Percentiles rank a stretch among this genome's conserved stretches.
phyloP scores from a whole-genome alignment of 805 yeast genomes.

The Isabelozyma pseudorhagii region DNA sequence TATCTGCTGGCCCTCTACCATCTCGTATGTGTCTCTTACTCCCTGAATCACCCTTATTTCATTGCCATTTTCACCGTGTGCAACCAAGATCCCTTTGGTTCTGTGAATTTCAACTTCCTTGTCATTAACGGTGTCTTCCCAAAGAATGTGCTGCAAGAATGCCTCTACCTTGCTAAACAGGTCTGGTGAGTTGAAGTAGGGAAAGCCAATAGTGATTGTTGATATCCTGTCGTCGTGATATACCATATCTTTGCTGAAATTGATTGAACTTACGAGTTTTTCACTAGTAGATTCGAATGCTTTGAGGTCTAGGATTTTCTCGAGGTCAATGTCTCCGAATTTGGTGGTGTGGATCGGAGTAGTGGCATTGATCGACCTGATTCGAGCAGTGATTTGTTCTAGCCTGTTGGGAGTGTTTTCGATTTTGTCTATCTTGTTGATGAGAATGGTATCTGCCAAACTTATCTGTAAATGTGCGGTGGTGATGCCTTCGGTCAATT shows the following conservation, averaged over 20 bases:
- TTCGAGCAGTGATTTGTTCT: slow-evolving; percentile 30
- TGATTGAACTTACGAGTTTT: slow-evolving; percentile 14
- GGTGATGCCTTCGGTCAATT: slow-evolving; percentile 48
- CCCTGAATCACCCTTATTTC: slow-evolving; percentile 75
- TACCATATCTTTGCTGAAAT: slow-evolving; percentile 7
- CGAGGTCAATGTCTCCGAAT: slow-evolving; percentile 72
- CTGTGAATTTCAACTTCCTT: slow-evolving; percentile 68
- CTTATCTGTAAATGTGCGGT: slow-evolving; percentile 91
- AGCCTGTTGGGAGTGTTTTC: slow-evolving; percentile 17
- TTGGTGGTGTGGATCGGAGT: slow-evolving; percentile 67
- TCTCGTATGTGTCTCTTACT: slow-evolving; percentile 88
- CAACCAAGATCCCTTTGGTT: slow-evolving; percentile 69
- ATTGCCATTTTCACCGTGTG: slow-evolving; percentile 16
- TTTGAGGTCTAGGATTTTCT: slow-evolving; percentile 68
- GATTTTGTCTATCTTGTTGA: slow-evolving; percentile 72
- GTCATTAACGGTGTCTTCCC: slow-evolving; percentile 58
- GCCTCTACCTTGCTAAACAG: slow-evolving; percentile 49
- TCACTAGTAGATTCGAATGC: slow-evolving; percentile 55
- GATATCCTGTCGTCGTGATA: slow-evolving; percentile 40
- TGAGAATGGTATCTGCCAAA: slow-evolving; percentile 74
- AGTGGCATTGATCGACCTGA: slow-evolving; percentile 58
- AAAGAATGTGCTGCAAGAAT: slow-evolving; percentile 67
- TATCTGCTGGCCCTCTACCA: slow-evolving; percentile 44
- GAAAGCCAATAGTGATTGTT: slow-evolving; percentile 42
- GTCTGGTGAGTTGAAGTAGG: slow-evolving; percentile 30